phyloP scores from a whole-genome alignment of 352 stramenopile genomes.

The Globisporangium middletonii region DNA sequence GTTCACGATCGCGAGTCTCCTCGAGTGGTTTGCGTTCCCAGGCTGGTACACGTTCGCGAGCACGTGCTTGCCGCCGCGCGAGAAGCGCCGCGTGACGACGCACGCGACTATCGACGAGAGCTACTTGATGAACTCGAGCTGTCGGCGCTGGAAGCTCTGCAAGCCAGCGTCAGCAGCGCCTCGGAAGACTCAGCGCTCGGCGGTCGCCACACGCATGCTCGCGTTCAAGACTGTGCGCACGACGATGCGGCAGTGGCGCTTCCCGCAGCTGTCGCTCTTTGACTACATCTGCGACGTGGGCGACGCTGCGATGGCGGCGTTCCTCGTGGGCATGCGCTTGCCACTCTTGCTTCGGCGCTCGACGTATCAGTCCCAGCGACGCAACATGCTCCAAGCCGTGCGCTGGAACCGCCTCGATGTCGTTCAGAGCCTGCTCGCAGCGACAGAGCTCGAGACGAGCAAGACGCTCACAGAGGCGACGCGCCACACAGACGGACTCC shows the following conservation, averaged over 20 bases:
- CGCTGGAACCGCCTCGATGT: constrained; percentile 49
- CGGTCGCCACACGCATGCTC: background rate
- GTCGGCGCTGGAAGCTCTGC: constrained; percentile 24
- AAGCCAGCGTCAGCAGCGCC: background rate
- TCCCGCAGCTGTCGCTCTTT: constrained; percentile 35
- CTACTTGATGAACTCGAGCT: constrained; percentile 35
- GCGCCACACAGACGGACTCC: constrained; percentile 12
- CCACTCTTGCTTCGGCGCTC: constrained; percentile 25
- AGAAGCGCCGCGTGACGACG: constrained; percentile 27
- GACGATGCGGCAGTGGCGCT: constrained; percentile 29
- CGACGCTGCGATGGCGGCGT: constrained; percentile 18
- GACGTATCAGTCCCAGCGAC: constrained; percentile 37
- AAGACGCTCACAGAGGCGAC: constrained; percentile 9
- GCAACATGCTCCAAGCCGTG: constrained; percentile 56
- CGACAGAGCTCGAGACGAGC: background rate
- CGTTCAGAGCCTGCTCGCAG: constrained; percentile 31
- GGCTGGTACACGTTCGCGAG: constrained; percentile 47
- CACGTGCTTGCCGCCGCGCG: constrained; percentile 12
- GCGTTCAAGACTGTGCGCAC: constrained; percentile 21
- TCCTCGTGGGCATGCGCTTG: constrained; percentile 24
- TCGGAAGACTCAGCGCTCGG: constrained; percentile 4
- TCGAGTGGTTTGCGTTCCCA: constrained; percentile 50
- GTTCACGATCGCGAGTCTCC: constrained; percentile 40
- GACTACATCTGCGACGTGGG: constrained; percentile 32
- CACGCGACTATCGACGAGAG: constrained; percentile 25